A percentile compares a stretch with the other conserved stretches of the same genome.
phyloP scores from a whole-genome alignment of 2,329 filamentous ascomycete genomes.

The Fusarium tupiense region DNA sequence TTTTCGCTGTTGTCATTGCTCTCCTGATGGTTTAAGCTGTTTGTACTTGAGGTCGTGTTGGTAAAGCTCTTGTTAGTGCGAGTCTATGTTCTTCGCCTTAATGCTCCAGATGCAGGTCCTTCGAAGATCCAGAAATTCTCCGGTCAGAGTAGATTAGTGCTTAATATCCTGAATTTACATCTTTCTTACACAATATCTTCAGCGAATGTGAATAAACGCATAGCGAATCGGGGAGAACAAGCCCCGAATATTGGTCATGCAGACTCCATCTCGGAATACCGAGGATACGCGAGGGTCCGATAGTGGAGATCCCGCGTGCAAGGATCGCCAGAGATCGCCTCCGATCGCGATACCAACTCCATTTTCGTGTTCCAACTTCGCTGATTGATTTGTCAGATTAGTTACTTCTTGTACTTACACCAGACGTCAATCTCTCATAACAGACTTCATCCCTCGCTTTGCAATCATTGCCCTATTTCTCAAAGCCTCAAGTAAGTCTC shows the following conservation, averaged over 20 bases:
- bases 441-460: background rate
- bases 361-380: background rate
- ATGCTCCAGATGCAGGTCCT: background rate
- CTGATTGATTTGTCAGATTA: background rate
- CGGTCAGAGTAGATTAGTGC: background rate
- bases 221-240: background rate
- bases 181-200: too few species aligned
- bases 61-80: background rate
- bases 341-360: background rate
- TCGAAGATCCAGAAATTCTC: background rate
- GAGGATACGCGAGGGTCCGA: constrained; percentile 8
- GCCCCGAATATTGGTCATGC: background rate
- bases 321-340: constrained; percentile 1
- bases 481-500: background rate
- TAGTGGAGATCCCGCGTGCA: constrained; percentile 1
- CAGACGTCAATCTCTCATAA: background rate
- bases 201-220: background rate
- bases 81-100: background rate
- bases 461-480: background rate
- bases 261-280: constrained; percentile 3
- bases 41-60: background rate
- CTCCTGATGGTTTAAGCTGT: constrained; percentile 8
- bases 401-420: background rate
- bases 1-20: constrained; percentile 12
- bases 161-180: background rate